Base-by-base conservation (phyloP, 1,284 basidiomycete species). In the Ceratobasidium papillatum region DNA sequence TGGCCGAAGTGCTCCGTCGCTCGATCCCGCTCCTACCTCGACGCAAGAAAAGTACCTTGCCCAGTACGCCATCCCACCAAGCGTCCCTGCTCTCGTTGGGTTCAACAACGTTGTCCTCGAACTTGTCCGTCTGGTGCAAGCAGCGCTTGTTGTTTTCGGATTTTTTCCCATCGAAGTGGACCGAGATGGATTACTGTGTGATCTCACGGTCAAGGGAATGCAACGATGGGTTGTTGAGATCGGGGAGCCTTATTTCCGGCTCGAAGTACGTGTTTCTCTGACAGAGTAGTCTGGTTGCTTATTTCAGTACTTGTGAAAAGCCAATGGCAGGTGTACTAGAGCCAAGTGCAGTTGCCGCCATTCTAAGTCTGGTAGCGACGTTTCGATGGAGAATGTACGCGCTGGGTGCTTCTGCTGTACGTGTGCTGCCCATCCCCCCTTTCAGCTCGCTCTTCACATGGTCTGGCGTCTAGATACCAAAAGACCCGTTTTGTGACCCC, bases 401-500 rank as follows among this genome's bases (percentile, higher is more conserved):
- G 1, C 81, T 91, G 2, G 85, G 86, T 27, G 71, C 58, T 34
- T 73, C 71, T 32, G 58, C 58, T 27, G 71, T 73, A 63, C 19
- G 71, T 38, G 27, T 14, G n/a, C 41, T 8, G 12, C 11, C 43
- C 43, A 11, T 22, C 49, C 34, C 49, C 34, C 38, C 25, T 63
- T 38, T 54, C 27, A 38, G 30, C 17, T 19, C 19, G 30, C 30
- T 38, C 32, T 25, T 73, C 30, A 73, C 34, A 52, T 30, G 34
- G 41, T n/a, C 25, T 47, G 19, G 11, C 45, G 19, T n/a, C 82
- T 78, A 85, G 61, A 82, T 90, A 32, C 90, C 92, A 2, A 90
- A 90, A 80, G 92, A 94, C 79, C 92, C 93, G 0, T 93, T 94
- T 79, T 81, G 91, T 47, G 86, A 92, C 74, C 90, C 91, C 1